These are phyloP conservation scores for Vanderwaltozyma yarrowii DNA, from an alignment of 805 yeast genomes.

Conservation along the genomic window DNA sequence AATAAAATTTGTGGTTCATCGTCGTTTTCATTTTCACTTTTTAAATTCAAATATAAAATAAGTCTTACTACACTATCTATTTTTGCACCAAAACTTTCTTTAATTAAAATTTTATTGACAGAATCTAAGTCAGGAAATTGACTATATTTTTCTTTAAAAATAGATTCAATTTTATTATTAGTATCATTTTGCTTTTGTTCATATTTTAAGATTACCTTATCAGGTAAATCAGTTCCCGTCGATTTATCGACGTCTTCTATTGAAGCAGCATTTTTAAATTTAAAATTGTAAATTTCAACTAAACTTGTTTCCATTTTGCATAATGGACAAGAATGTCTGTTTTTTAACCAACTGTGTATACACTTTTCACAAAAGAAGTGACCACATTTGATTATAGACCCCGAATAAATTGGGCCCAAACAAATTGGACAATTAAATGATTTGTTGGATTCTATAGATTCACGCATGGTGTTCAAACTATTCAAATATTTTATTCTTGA, in stretches of 20 bases:
- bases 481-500: slow-evolving; percentile 42
- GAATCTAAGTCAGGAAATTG: slow-evolving; percentile 29
- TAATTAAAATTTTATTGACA: slow-evolving; percentile 36
- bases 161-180: neutral
- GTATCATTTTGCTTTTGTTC: neutral
- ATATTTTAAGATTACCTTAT: neutral
- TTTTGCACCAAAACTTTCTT: slow-evolving; percentile 67
- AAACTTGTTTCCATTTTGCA: slow-evolving; percentile 49
- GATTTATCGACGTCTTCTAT: neutral
- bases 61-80: slow-evolving; percentile 74
- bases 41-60: slow-evolving; percentile 47
- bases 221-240: too few relatives aligned
- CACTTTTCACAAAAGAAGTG: slow-evolving; percentile 85
- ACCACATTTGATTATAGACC: slow-evolving; percentile 83
- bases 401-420: slow-evolving; percentile 54
- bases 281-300: slow-evolving; percentile 58
- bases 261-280: slow-evolving; percentile 28
- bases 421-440: slow-evolving; percentile 64
- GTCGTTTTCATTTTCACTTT: slow-evolving; percentile 32
- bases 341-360: slow-evolving; percentile 59
- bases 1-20: slow-evolving; percentile 63
- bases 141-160: slow-evolving; percentile 16
- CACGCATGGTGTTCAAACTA: slow-evolving; percentile 28
- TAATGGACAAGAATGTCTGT: slow-evolving; percentile 60
- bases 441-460: slow-evolving; percentile 23